Evolutionary conservation across 345 rosid species (phyloP), one percentile per base, ranked within the genome.

Genomic region (Acer yangbiense): DNA sequence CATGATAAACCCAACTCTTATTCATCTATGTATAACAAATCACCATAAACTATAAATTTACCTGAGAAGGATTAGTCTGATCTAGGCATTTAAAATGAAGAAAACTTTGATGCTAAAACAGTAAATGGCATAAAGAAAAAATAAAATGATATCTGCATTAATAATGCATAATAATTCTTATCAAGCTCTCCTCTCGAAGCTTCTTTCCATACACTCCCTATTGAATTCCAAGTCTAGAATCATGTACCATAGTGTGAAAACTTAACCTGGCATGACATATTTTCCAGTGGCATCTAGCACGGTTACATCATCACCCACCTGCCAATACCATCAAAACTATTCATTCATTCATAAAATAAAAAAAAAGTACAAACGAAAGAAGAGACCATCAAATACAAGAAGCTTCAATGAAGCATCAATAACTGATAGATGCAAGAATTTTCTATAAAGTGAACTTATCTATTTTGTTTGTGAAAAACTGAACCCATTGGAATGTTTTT

Each of bases 231-330:
- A 10, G 21, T 9, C 20, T 5, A 44, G 9, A 54, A 35, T 46
- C 11, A 46, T 46, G 50, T 46, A 46, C 50, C 50, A 46, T 46
- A 46, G 29, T 29, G 6, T 54, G 74, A 65, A 58, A 61, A 68
- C 43, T 63, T 71, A 81, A 96, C 99, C 97, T 85, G 98, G 99
- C 95, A 96, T 94, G 81, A 96, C 98, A 85, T 78, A 92, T 80
- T 92, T 94, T 76, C 99, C 98, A 32, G 94, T 78, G 73, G 99
- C 99, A 88, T 94, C 99, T 62, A 96, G 85, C 65, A 92, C 88
- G 8, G 84, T 82, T 71, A 91, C 98, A 85, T 92, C 98, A 78
- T 94, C 97, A 39, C 89, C 94, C 77, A 92, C 98, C 98, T 94
- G 87, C 55, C 60, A 80, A 83, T 5, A 32, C 39, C 25, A 76